Percentiles rank a stretch among this genome's conserved stretches.
Conservation (phyloP, 306 rosid species). For the Citrullus mucosospermus region DNA sequence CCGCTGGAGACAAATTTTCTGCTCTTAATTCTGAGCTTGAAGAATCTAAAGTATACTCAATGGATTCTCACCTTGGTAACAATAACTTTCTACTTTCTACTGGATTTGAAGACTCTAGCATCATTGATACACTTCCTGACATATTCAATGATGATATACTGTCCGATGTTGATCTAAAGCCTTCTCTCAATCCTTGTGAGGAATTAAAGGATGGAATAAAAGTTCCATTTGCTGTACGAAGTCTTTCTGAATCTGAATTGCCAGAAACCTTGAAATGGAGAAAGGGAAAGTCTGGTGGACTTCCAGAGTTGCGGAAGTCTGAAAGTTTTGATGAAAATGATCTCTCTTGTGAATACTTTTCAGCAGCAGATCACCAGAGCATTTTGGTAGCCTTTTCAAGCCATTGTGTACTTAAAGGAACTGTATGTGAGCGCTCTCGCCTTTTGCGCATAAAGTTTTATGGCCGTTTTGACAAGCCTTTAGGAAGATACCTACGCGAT, state of each 20-base stretch:
- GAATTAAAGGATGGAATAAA: slow-evolving; percentile 18
- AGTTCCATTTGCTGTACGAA: slow-evolving; percentile 13
- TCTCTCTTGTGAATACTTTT: slow-evolving; percentile 65
- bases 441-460: slow-evolving; percentile 90
- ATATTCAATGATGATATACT: slow-evolving; percentile 22
- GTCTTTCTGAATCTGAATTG: slow-evolving; percentile 31
- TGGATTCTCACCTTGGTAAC: slow-evolving; percentile 21
- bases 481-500: slow-evolving; percentile 84
- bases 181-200: slow-evolving; percentile 20
- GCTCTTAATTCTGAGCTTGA: slow-evolving; percentile 29
- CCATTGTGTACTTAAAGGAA: slow-evolving; percentile 69
- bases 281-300: slow-evolving; percentile 33
- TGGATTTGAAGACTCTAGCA: slow-evolving; percentile 22
- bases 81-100: slow-evolving; percentile 21
- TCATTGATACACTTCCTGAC: slow-evolving; percentile 23
- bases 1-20: slow-evolving; percentile 20
- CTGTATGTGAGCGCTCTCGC: slow-evolving; percentile 73
- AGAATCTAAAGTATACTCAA: slow-evolving; percentile 12
- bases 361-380: slow-evolving; percentile 84
- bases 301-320: slow-evolving; percentile 19
- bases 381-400: slow-evolving; percentile 92
- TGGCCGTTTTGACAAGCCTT: slow-evolving; percentile 89
- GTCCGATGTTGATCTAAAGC: slow-evolving; percentile 22
- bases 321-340: slow-evolving; percentile 49
- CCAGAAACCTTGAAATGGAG: slow-evolving; percentile 28